Base-by-base conservation (phyloP, 2,329 filamentous ascomycete species). In the Hypoxylon rubiginosum region DNA sequence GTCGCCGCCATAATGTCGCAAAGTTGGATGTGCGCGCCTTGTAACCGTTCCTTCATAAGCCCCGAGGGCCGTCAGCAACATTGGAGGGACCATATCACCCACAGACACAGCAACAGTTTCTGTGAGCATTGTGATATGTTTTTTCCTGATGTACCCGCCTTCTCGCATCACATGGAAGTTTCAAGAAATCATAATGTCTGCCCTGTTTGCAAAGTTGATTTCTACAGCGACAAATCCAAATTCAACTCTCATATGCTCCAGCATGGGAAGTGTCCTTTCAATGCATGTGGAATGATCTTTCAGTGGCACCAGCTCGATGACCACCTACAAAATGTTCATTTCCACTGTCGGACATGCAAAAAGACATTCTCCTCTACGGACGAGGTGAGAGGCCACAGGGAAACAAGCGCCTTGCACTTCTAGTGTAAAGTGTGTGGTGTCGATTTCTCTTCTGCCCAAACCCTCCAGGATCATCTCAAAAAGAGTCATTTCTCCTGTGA, bases 371-470 rank as follows among this genome's bases (percentile, higher is more conserved):
- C 28, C 10, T 30, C 64, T 1, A 2, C 7, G 8, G 48, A 41
- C 2, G 58, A 62, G 10, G 13, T 67, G 2, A n/a, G 4, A 2
- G 24, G 11, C 1, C 67, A 67, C 21, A 48, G 46, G 34, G 24
- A 43, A 30, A 28, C 34, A 4, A 62, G 15, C 8, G 17, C n/a
- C 13, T 5, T 19, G 11, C 64, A 67, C 46, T 59, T 62, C 13
- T 67, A 61, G 66, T 69, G 64, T 21, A 24, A 52, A n/a, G 58
- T 36, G 49, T 69, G 67, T 41, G 28, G 54, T 21, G 48, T 64
- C 13, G 67, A 69, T 3, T 64, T 67, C 21, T 41, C 39, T 1
- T 43, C 39, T 9, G 6, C 3, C 11, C 10, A 1, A 6, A 10
- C 11, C 24, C 15, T 63, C 4, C 11, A 21, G n/a, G 1, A 28